Evolutionary conservation across 352 stramenopile species (phyloP), one percentile per base, ranked within the genome.

Genomic region (Phytophthora kernoviae): DNA sequence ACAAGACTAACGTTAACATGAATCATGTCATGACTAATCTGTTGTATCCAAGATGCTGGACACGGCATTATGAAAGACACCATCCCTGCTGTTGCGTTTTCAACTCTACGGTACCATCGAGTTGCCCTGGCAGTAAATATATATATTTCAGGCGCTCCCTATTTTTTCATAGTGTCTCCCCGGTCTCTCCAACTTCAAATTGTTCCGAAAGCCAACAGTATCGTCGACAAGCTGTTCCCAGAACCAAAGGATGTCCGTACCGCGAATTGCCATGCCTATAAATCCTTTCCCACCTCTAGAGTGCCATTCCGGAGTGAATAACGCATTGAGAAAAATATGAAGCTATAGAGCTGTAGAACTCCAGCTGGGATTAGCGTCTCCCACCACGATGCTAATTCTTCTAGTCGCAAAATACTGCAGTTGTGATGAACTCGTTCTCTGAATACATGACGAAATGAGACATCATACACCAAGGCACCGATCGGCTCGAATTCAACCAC

Each of bases 401-500:
- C 33, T 15, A 65, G 37, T 32, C 18, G 39, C 14, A 8, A 39
- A 39, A 8, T 8, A n/a, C n/a, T 54, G 36, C 15, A 65, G 36
- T 27, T 33, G 53, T 36, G 33, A 58, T 41, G 60, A 40, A 39
- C 60, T 64, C 60, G 64, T 69, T 57, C 60, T 18, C 33, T 60
- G 9, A 30, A 67, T 34, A 54, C 62, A 63, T 9, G 56, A 71
- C 57, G n/a, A 68, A 71, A 12, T 18, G 51, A 75, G 40, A 68
- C 18, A 51, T 72, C 39, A 39, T 56, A 68, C 55, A 69, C 37
- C 55, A 65, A 54, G 62, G 52, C 65, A 62, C 52, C 34, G 50
- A 50, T 64, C 57, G 63, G 22, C 59, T 66, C 43, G 58, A 73
- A 58, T 69, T 22, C 20, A 73, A 24, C 58, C 58, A 73, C 26